Evolutionary conservation across 805 yeast genomes (phyloP), one percentile per base, ranked within the genome.

Genomic region (Yamadazyma ubonensis): DNA sequence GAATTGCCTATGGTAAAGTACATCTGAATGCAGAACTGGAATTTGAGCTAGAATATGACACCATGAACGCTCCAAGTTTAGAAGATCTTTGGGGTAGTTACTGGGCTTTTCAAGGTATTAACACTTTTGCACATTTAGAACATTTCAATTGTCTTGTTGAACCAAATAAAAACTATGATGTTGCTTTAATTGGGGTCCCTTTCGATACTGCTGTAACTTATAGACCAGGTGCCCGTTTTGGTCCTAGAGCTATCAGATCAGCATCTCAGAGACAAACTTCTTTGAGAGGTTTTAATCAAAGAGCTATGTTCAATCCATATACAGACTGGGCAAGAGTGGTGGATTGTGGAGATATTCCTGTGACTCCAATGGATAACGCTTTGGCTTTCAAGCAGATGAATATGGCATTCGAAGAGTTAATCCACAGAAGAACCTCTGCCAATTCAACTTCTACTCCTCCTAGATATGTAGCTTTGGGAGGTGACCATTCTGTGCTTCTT

Each of bases 151-250:
- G 95, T 55, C 67, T 86, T 15, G 33, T 73, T 2, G 59, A 76
- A 29, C 58, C 75, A 30, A 67, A 71, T 4, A 45, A 57, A 6
- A 52, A 64, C 2, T 87, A 71, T 49, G 95, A 86, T 50, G 73
- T 86, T 35, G 95, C 81, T 0, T 48, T 86, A 10, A 70, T 86
- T 41, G 95, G 95, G 4, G 82, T 83, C 1, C 95, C 95, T 0
- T 86, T 86, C 51, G 95, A 86, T 54, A 86, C 93, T 5, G 91
- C 91, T 0, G 81, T 81, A 0, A 74, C 89, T 0, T 86, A 79
- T 58, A 70, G 95, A 36, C 75, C 90, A 0, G 95, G 95, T 5
- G 90, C 95, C 2, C 63, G 95, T 39, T 86, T 86, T 60, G 95
- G 95, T 2, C 95, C 91, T 3, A 61, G 80, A 36, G 83, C 85